These are phyloP conservation scores for Solanum dulcamara DNA, from an alignment of 257 asterid genomes.

Conservation along the genomic window DNA sequence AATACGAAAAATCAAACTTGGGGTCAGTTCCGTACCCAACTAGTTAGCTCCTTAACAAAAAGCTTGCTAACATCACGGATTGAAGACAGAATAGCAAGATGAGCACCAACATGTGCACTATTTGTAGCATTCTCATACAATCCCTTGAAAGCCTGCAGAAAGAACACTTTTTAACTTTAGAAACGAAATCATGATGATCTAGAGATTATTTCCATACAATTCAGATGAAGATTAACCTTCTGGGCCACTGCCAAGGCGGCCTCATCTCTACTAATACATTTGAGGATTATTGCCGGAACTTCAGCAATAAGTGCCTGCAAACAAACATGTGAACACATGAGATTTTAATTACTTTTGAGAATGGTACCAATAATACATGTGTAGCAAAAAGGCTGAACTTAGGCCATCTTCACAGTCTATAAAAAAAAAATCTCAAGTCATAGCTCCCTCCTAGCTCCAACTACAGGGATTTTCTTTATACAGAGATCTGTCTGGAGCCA, in stretches of 20 bases:
- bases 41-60: constrained; percentile 94
- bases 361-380: neutral
- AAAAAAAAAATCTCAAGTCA: neutral
- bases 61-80: constrained; percentile 97
- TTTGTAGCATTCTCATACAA: constrained; percentile 79
- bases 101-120: constrained; percentile 56
- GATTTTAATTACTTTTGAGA: neutral
- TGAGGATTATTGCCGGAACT: constrained; percentile 81
- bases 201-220: neutral
- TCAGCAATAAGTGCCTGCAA: constrained; percentile 73
- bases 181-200: neutral
- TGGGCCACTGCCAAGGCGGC: constrained; percentile 98
- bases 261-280: constrained; percentile 90
- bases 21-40: constrained; percentile 59
- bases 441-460: neutral
- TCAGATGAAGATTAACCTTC: constrained; percentile 36
- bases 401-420: neutral
- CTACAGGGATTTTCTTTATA: neutral
- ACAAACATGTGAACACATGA: neutral
- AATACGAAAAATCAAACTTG: neutral
- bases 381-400: neutral
- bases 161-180: neutral
- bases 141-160: constrained; percentile 72
- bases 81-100: constrained; percentile 73
- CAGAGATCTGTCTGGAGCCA: neutral